Evolutionary conservation across 345 rosid species (phyloP).

Genomic region (Bretschneidera sinensis): DNA sequence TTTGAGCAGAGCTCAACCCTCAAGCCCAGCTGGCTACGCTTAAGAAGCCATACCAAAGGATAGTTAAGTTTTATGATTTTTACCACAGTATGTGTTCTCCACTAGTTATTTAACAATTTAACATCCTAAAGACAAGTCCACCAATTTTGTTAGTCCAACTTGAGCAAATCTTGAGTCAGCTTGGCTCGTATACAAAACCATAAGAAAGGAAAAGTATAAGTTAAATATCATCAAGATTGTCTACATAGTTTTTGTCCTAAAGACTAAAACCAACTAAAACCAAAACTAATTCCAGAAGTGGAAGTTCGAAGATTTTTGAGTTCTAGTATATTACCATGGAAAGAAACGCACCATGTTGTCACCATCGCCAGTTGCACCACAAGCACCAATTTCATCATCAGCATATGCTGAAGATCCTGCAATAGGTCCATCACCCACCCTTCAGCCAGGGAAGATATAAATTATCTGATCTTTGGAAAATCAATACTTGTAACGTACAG

Average conservation of each 20-base stretch:
- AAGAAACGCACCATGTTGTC: constrained; percentile 98
- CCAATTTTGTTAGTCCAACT: neutral
- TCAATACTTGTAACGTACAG: neutral
- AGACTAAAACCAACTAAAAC: no score
- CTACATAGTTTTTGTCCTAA: neutral
- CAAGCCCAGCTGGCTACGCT: neutral
- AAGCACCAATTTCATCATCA: constrained; percentile 82
- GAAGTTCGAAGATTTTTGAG: neutral
- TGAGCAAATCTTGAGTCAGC: neutral
- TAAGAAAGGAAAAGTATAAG: no score
- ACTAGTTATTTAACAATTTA: no score
- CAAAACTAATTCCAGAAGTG: neutral
- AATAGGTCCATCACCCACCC: constrained; percentile 97
- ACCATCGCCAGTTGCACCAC: constrained; percentile 97
- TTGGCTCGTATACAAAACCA: neutral
- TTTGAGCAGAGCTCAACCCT: neutral
- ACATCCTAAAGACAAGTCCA: neutral
- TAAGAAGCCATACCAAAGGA: neutral
- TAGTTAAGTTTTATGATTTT: neutral
- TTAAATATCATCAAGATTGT: neutral
- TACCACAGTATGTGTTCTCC: neutral
- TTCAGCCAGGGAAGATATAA: constrained; percentile 21
- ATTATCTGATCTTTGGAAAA: constrained; percentile 5
- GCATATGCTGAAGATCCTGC: constrained; percentile 89
- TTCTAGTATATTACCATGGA: constrained; percentile 58